Base-by-base conservation (phyloP, 2,329 filamentous ascomycete genomes). In the Colletotrichum melonis region DNA sequence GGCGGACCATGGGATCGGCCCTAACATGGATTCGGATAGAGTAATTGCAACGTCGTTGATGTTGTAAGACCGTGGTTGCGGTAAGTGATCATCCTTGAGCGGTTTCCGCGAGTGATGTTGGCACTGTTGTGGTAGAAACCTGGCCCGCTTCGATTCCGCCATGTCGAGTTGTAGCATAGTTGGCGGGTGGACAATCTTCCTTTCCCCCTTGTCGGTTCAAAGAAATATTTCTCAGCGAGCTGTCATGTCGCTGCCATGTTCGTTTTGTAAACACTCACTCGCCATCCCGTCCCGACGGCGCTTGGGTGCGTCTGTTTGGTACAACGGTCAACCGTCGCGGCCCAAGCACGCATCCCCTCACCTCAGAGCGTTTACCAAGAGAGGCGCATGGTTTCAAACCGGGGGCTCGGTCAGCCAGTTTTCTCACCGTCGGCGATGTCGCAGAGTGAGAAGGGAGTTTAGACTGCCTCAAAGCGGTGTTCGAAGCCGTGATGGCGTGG, bases 1-100 rank as follows among this genome's bases (percentile, higher is more conserved):
- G 35, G 67, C 14, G 32, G 67, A 55, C 70, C 70, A 73, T 26
- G 42, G 70, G 1, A 56, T 30, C 35, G 68, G 60, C 19, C 70
- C 70, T 6, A 58, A n/a, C 16, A 73, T 65, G 14, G 42, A 56
- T 35, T 73, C 70, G 26, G 70, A 59, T 38, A 73, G 28, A 7
- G 60, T 73, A 12, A 73, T 73, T 24, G 70, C 67, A 26, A 73
- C 56, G 7, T 73, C 70, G 19, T 73, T 70, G 22, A 73, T 70
- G 35, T 73, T 73, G 35, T 62, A 49, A 19, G 67, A 65, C 4
- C 59, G 67, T 9, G 70, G 16, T 26, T 56, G 54, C 24, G 12
- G 7, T 14, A 68, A 28, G 11, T 52, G 11, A 2, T 73, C 67
- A n/a, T 73, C 9, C 5, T 62, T 63, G 22, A 26, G 56, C 9